Percentiles rank a stretch among this genome's conserved stretches.
Conservation (phyloP, 305 asterid species). For the Rubia peregrina region DNA sequence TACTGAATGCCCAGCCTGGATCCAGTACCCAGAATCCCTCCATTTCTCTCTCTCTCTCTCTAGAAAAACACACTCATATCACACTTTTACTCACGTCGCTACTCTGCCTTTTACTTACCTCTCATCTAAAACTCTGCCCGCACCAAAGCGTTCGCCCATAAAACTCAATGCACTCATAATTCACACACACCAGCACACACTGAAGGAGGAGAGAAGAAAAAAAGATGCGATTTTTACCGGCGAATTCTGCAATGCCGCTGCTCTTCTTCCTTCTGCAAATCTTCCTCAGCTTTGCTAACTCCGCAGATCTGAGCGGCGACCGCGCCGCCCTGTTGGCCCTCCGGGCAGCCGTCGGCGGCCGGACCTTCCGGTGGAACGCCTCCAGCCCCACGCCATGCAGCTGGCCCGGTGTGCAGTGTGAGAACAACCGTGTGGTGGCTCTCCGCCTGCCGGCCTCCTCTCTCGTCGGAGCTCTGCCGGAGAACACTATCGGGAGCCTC, state of each 20-base stretch:
- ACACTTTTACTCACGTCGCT: slow-evolving; percentile 16
- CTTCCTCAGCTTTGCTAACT: slow-evolving; percentile 20
- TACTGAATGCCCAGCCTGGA: slow-evolving; percentile 28
- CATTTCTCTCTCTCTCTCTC: not conserved
- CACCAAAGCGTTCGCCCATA: not conserved
- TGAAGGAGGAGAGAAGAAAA: not conserved
- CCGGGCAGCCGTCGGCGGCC: slow-evolving; percentile 71
- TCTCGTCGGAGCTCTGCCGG: slow-evolving; percentile 53
- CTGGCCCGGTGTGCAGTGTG: slow-evolving; percentile 75
- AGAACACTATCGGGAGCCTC: slow-evolving; percentile 43
- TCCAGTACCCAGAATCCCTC: slow-evolving; percentile 1
- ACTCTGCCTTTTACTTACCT: slow-evolving; percentile 14
- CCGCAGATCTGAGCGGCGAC: slow-evolving; percentile 61
- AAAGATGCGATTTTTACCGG: slow-evolving; percentile 20
- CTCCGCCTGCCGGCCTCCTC: slow-evolving; percentile 85
- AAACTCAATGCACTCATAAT: slow-evolving; percentile 6
- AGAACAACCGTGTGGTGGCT: slow-evolving; percentile 47
- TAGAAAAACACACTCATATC: not conserved
- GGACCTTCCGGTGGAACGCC: slow-evolving; percentile 60
- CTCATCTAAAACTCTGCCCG: slow-evolving; percentile 13
- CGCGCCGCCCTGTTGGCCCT: slow-evolving; percentile 56
- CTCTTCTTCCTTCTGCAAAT: slow-evolving; percentile 20
- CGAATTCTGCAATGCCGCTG: slow-evolving; percentile 33
- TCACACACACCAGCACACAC: not conserved
- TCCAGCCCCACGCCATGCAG: slow-evolving; percentile 48